Evolutionary conservation across 1,139 yeast species (phyloP).

Genomic region (Taphrina sp.): DNA sequence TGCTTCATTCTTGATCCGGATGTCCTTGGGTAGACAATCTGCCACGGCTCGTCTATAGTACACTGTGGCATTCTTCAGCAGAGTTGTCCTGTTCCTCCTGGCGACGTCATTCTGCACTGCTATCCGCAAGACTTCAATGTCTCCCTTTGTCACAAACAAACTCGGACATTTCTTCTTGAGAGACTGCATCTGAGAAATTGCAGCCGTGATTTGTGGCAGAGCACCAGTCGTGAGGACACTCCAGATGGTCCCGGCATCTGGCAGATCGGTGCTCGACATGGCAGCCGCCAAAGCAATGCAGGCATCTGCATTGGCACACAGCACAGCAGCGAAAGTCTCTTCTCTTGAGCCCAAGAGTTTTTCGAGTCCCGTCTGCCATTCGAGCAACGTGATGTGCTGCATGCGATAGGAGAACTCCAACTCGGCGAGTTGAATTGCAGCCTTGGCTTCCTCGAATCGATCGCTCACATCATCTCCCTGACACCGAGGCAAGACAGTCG

Average conservation of each 20-base stretch:
- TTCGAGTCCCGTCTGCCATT: slow-evolving; percentile 5
- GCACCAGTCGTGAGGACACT: slow-evolving; percentile 17
- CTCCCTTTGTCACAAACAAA: slow-evolving; percentile 18
- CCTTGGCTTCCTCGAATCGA: slow-evolving; percentile 4
- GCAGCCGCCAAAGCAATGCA: slow-evolving; percentile 16
- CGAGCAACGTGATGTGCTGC: not conserved
- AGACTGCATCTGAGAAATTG: not conserved
- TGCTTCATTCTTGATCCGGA: slow-evolving; percentile 12
- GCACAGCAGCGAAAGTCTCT: not conserved
- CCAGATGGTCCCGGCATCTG: slow-evolving; percentile 9
- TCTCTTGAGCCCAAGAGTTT: not conserved
- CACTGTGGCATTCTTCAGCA: slow-evolving; percentile 17
- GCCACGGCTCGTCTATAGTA: slow-evolving; percentile 25
- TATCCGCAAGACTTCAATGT: slow-evolving; percentile 21
- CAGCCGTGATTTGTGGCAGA: slow-evolving; percentile 7
- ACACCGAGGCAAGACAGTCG: slow-evolving; percentile 9
- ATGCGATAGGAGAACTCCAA: not conserved
- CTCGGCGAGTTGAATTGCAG: slow-evolving; percentile 1
- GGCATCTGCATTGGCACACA: slow-evolving; percentile 17
- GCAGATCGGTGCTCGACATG: not conserved
- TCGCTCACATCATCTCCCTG: not conserved
- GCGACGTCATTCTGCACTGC: slow-evolving; percentile 4
- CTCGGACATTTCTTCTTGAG: slow-evolving; percentile 2
- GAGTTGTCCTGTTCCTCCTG: slow-evolving; percentile 3
- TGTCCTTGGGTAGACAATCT: slow-evolving; percentile 26